Evolutionary conservation across 441 rosid genomes (phyloP), one percentile per base, ranked within the genome.

Genomic region (Populus tomentosa): DNA sequence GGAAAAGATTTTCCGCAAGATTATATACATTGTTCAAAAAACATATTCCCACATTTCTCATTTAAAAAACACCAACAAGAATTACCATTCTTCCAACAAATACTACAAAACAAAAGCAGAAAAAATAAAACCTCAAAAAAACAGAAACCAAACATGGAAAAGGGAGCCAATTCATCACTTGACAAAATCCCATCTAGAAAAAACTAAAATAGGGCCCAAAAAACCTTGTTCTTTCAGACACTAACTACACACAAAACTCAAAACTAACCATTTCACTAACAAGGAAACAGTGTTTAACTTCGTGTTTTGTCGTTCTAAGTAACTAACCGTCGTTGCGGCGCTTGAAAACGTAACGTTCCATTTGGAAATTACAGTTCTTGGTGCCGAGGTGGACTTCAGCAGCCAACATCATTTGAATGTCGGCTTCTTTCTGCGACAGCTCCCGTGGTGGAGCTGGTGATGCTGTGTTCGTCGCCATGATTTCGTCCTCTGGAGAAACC

Each of bases 351-450:
- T 30, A 30, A 30, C 32, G 32, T 30, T 30, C 32, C 98, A 94
- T 94, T 84, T 92, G 98, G 85, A 82, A 94, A 33, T 94, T 89
- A 69, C 97, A 92, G 77, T 94, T 92, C 79, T 92, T 94, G 74
- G 98, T 92, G 7, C 98, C 97, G 66, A 94, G 90, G 67, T 94
- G 98, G 69, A 94, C 98, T 77, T 94, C 95, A 10, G 97, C 92
- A 0, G 97, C 92, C 85, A 92, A 76, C 98, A 94, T 94, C 91
- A 91, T 89, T 84, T 82, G 93, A 74, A 92, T 87, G 84, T 92
- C 98, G 21, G 86, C 81, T 77, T 92, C 97, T 83, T 83, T 94
- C 77, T 88, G 91, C 0, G 94, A 87, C 5, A 88, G 87, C 79
- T 80, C 85, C 72, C 87, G 84, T 7, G 88, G 71, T 50, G 82